Percentiles rank a stretch among this genome's conserved stretches.
phyloP scores from a whole-genome alignment of 371 early-diverging fungal species.

The Mortierella sp. region DNA sequence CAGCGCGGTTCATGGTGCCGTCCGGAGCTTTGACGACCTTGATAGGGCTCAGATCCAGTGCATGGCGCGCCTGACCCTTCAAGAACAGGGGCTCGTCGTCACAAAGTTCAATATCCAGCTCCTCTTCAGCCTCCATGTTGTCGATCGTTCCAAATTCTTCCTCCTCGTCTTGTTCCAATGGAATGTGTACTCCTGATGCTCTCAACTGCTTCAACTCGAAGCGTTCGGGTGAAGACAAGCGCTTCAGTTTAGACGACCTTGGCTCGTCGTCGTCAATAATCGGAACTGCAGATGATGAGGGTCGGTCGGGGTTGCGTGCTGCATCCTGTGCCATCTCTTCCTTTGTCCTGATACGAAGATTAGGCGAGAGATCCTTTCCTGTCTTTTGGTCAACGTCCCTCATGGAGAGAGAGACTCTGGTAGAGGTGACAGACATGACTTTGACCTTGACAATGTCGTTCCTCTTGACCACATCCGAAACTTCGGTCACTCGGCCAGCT shows the following conservation, averaged over 20 bases:
- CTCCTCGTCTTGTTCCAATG: slow-evolving; percentile 90
- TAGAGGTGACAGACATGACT: slow-evolving; percentile 90
- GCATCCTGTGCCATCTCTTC: slow-evolving; percentile 77
- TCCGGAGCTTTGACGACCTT: slow-evolving; percentile 98
- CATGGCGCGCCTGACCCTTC: slow-evolving; percentile 90
- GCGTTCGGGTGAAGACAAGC: slow-evolving; percentile 96
- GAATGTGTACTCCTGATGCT: slow-evolving; percentile 92
- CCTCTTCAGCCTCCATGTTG: slow-evolving; percentile 94
- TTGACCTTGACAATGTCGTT: slow-evolving; percentile 92
- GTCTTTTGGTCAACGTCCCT: slow-evolving; percentile 96
- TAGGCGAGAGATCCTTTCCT: slow-evolving; percentile 87
- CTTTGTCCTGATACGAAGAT: slow-evolving; percentile 67
- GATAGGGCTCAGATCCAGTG: slow-evolving; percentile 92
- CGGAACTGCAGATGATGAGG: slow-evolving; percentile 63
- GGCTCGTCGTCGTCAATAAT: slow-evolving; percentile 75
- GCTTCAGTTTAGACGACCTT: slow-evolving; percentile 76
- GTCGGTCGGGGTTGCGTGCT: slow-evolving; percentile 77
- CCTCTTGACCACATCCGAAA: slow-evolving; percentile 84
- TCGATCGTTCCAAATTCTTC: slow-evolving; percentile 79
- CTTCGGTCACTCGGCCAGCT: slow-evolving; percentile 82
- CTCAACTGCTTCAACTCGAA: slow-evolving; percentile 98
- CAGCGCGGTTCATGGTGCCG: slow-evolving; percentile 96
- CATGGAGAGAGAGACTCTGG: slow-evolving; percentile 89
- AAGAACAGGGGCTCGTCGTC: slow-evolving; percentile 97
- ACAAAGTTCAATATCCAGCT: slow-evolving; percentile 95